These are phyloP conservation scores for Caloboletus inedulis DNA, from an alignment of 1,284 basidiomycete species.

Conservation along the genomic window DNA sequence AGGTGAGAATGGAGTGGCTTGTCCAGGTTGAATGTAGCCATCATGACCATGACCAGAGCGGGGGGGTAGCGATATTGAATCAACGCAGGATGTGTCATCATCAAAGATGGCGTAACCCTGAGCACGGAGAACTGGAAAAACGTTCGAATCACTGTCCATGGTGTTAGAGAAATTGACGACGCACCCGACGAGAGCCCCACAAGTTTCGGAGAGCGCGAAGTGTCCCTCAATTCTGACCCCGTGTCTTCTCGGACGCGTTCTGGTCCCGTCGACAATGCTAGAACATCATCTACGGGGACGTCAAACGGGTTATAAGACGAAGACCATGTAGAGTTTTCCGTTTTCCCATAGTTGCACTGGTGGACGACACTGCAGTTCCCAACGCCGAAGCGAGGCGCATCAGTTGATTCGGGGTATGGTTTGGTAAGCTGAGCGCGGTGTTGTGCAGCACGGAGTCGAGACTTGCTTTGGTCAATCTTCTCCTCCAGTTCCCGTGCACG, in stretches of 20 bases:
- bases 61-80: slow-evolving; percentile 18
- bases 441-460: slow-evolving; percentile 47
- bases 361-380: slow-evolving; percentile 6
- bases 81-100: slow-evolving; percentile 36
- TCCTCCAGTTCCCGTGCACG: slow-evolving; percentile 62
- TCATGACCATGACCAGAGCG: slow-evolving; percentile 13
- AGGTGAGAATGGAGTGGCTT: slow-evolving; percentile 45
- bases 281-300: slow-evolving; percentile 17
- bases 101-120: slow-evolving; percentile 44
- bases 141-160: slow-evolving; percentile 13
- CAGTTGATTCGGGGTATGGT: slow-evolving; percentile 30
- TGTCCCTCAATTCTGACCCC: slow-evolving; percentile 10
- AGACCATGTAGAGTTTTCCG: slow-evolving; percentile 23
- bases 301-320: slow-evolving; percentile 36
- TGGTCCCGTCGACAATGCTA: slow-evolving; percentile 15
- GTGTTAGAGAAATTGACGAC: slow-evolving; percentile 34
- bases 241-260: slow-evolving; percentile 11
- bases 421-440: slow-evolving; percentile 49
- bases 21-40: slow-evolving; percentile 25
- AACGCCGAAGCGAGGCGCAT: slow-evolving; percentile 7
- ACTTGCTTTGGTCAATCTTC: slow-evolving; percentile 50
- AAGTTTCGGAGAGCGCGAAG: slow-evolving; percentile 33
- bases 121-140: slow-evolving; percentile 30
- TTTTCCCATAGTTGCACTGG: slow-evolving; percentile 11
- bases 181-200: slow-evolving; percentile 39